Base-by-base conservation (phyloP, 2,329 filamentous ascomycete species). In the Xylaria hypoxylon region DNA sequence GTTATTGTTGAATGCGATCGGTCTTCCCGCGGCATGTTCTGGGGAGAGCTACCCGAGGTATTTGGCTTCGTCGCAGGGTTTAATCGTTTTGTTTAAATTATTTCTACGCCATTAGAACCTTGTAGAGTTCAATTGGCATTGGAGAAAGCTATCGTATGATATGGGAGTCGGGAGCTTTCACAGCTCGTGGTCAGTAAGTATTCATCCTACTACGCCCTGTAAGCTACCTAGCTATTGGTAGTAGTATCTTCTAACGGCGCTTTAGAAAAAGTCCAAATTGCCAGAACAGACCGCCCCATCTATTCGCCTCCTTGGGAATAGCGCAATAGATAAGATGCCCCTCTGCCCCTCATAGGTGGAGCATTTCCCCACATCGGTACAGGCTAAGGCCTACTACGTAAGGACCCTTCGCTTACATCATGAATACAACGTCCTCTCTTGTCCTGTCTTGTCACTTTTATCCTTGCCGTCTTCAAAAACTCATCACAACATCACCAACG, bases 201-300 rank as follows among this genome's bases (percentile, higher is more conserved):
- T 52, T 45, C 26, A 31, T 19, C n/a, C 10, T 47, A 52, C 26
- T 52, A 35, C 24, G 26, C 31, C 38, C 22, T 24, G 40, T 40
- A 47, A 55, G 28, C 15, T 24, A 45, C 11, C 13, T 8, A 38
- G 50, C n/a, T 52, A 52, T 22, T 35, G 13, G 55, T 38, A 48
- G 55, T 38, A 48, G 28, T 31, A 50, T 6, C 26, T 33, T 55
- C 13, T 7, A 28, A 6, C 60, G 58, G 57, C 60, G 53, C 65
- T 47, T 53, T 35, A 67, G 58, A 64, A 70, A 71, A 68, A 60
- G 65, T 71, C 51, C 62, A 53, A 68, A 55, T 35, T 71, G 67
- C 64, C 62, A 17, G 7, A 2, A 3, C n/a, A 59, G 71, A 74
- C 73, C 72, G 73, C 73, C 56, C 55, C 65, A 44, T 60, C 35